Base-by-base conservation (phyloP, 257 asterid genomes). In the Haberlea rhodopensis region DNA sequence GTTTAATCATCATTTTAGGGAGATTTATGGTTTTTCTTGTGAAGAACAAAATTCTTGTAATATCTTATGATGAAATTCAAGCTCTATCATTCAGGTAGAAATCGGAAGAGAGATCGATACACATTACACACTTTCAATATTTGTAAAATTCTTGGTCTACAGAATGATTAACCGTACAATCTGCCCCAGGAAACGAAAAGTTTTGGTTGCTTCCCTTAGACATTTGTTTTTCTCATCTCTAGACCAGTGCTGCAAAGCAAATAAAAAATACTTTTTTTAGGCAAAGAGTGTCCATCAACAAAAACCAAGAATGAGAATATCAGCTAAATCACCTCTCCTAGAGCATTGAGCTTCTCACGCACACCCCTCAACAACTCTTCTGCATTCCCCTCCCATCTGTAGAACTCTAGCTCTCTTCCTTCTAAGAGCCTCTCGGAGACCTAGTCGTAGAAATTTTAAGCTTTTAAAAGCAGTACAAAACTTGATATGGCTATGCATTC, bases 121-220 rank as follows among this genome's bases (percentile, higher is more conserved):
- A 40, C 6, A 15, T 13, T 40, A 11, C 18, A 40, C 18, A 15
- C 49, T 40, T 40, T n/a, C n/a, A n/a, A n/a, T n/a, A n/a, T 11
- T 40, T 3, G 3, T 11, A n/a, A 37, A 66, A 52, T 59, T 40
- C 11, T 10, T 56, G 32, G 26, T 67, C 78, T 67, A 88, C 78
- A 86, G 73, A 53, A 89, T 79, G 72, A 91, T 91, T 48, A 91
- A 76, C 66, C 96, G 83, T 45, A 88, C 85, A 8, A 91, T 88
- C 81, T 89, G 96, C 71, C 95, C 97, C 62, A 91, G 76, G 71
- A 61, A 89, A 27, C 95, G 90, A 73, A 87, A 89, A 56, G 96
- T 83, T 81, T 92, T 92, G 3, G 95, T 81, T 31, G 87, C 68
- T 85, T 92, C 97, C 69, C 88, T 84, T 32, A 92, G 62, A 71